Conservation (phyloP, 768 basidiomycete species). For the Suillus placidus region DNA sequence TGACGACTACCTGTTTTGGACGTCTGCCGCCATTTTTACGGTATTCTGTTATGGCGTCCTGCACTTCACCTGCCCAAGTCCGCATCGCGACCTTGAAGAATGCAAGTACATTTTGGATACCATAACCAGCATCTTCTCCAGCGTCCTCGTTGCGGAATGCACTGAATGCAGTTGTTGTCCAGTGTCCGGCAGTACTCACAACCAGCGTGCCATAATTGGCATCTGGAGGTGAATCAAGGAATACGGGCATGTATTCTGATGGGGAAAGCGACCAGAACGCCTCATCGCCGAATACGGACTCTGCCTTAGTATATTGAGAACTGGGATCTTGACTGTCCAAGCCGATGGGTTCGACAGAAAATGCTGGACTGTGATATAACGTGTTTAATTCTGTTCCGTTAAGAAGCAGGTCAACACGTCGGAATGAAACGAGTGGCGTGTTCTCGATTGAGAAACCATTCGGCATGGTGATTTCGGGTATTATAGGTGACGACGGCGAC, state of each 20-base stretch:
- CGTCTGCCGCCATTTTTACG: slow-evolving; percentile 28
- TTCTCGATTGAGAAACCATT: slow-evolving; percentile 52
- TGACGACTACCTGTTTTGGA: slow-evolving; percentile 51
- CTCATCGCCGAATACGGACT: slow-evolving; percentile 58
- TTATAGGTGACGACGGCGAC: slow-evolving; percentile 47
- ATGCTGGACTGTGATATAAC: slow-evolving; percentile 40
- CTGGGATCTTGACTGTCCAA: slow-evolving; percentile 18
- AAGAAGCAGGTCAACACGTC: slow-evolving; percentile 63
- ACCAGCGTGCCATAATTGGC: slow-evolving; percentile 63
- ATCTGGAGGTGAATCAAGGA: slow-evolving; percentile 47
- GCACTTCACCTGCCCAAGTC: slow-evolving; percentile 56
- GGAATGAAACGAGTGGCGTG: slow-evolving; percentile 68
- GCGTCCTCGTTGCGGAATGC: slow-evolving; percentile 39
- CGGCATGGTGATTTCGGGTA: slow-evolving; percentile 45
- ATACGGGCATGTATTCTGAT: slow-evolving; percentile 52
- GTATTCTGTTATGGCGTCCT: slow-evolving; percentile 44
- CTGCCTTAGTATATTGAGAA: slow-evolving; percentile 32
- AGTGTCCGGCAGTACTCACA: slow-evolving; percentile 68
- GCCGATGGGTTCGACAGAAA: slow-evolving; percentile 19
- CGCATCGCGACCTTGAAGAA: slow-evolving; percentile 63
- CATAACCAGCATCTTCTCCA: slow-evolving; percentile 41
- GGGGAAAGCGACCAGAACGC: slow-evolving; percentile 54
- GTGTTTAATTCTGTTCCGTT: slow-evolving; percentile 48
- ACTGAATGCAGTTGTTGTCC: slow-evolving; percentile 60
- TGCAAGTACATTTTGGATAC: slow-evolving; percentile 54